Evolutionary conservation across 108 stramenopile species (phyloP).

Genomic region (Skeletonema menzelii): DNA sequence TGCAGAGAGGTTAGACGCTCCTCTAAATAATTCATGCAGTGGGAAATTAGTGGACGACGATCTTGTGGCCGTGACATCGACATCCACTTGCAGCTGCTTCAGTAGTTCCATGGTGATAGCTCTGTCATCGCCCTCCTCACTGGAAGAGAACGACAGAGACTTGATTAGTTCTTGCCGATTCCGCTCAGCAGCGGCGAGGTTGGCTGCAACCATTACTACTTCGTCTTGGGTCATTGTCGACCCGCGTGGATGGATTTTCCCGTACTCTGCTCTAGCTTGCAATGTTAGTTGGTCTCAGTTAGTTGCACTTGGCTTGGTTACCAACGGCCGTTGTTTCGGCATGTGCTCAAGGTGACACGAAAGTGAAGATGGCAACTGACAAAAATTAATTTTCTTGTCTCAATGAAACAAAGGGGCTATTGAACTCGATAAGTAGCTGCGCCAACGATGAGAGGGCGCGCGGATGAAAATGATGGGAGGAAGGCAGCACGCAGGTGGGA

Average conservation of each 20-base stretch:
- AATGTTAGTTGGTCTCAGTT: no score
- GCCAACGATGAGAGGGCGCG: no score
- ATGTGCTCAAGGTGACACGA: no score
- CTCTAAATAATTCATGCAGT: slow-evolving; percentile 1
- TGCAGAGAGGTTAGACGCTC: neutral
- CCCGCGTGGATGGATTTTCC: neutral
- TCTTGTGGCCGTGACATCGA: neutral
- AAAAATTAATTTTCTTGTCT: no score
- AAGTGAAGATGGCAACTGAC: no score
- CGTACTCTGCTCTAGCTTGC: no score
- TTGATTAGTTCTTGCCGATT: neutral
- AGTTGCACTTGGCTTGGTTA: no score
- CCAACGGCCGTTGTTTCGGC: no score
- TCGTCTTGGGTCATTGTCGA: neutral
- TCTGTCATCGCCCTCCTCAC: neutral
- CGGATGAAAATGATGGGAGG: no score
- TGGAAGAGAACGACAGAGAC: neutral
- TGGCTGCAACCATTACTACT: neutral
- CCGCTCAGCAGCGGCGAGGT: neutral
- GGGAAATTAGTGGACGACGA: neutral
- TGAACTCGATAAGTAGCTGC: no score
- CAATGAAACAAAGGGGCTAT: no score
- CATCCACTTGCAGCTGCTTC: neutral
- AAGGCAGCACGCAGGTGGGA: no score
- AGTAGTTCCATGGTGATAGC: neutral